These are phyloP conservation scores for Fusarium sp. DNA, from an alignment of 2,329 filamentous ascomycete species.

Conservation along the genomic window DNA sequence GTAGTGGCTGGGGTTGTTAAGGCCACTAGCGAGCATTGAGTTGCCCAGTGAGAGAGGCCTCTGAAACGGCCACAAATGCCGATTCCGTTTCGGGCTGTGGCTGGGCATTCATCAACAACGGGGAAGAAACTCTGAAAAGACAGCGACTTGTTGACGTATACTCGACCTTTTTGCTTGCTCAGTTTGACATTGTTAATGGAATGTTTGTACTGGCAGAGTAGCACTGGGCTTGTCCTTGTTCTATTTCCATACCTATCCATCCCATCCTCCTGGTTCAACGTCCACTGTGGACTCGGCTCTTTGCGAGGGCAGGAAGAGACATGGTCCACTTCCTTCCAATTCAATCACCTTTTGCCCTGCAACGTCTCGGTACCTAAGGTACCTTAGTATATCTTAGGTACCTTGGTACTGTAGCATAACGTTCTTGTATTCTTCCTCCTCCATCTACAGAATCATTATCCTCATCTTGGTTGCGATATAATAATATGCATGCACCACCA, in stretches of 20 bases:
- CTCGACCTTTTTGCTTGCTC: no score
- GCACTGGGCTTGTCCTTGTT: background rate
- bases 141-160: background rate
- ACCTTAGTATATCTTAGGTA: no score
- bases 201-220: background rate
- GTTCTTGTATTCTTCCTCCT: background rate
- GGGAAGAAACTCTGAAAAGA: background rate
- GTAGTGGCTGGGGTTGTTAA: slow-evolving; percentile 19
- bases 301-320: slow-evolving; percentile 21
- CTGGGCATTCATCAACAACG: slow-evolving; percentile 3
- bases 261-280: slow-evolving; percentile 22
- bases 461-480: background rate
- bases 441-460: background rate
- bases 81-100: slow-evolving; percentile 23
- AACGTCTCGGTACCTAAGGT: no score
- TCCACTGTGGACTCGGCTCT: slow-evolving; percentile 26
- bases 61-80: slow-evolving; percentile 32
- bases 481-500: slow-evolving; percentile 3
- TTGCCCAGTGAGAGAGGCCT: slow-evolving; percentile 38
- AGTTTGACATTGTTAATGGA: no score
- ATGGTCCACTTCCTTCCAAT: slow-evolving; percentile 20
- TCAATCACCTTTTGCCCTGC: background rate
- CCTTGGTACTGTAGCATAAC: background rate
- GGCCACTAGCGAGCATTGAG: slow-evolving; percentile 18
- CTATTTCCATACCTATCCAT: slow-evolving; percentile 12